These are phyloP conservation scores for Penicillium glabrum DNA, from an alignment of 2,329 filamentous ascomycete genomes.

Conservation along the genomic window DNA sequence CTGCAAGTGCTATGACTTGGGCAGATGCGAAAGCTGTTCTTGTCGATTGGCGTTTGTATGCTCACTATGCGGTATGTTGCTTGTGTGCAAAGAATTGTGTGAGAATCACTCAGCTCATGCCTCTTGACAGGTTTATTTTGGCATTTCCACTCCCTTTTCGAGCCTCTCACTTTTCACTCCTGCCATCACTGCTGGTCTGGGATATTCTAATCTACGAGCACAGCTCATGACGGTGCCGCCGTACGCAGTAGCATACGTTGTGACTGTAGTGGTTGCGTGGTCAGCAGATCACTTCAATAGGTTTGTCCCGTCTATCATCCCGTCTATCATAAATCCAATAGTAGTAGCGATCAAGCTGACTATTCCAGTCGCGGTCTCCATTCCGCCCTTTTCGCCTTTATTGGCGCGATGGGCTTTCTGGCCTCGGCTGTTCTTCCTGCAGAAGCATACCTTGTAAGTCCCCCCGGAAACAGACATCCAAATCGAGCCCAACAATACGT, in stretches of 20 bases:
- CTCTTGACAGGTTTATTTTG: constrained; percentile 46
- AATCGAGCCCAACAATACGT: not conserved
- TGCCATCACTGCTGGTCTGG: constrained; percentile 61
- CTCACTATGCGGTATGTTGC: constrained; percentile 50
- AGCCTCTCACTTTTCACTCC: constrained; percentile 63
- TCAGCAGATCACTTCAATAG: constrained; percentile 41
- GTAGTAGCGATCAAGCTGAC: not conserved
- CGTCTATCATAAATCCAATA: fast-evolving
- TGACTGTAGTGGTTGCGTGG: constrained; percentile 54
- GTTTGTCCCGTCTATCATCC: not conserved
- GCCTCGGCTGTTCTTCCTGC: constrained; percentile 64
- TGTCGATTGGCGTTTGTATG: constrained; percentile 53
- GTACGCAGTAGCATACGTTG: constrained; percentile 60
- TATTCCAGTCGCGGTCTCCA: constrained; percentile 48
- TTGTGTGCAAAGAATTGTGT: not conserved
- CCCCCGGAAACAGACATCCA: not conserved
- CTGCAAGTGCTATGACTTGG: constrained; percentile 47
- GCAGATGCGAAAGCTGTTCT: constrained; percentile 49
- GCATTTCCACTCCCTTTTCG: constrained; percentile 57
- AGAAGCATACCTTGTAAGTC: constrained; percentile 52
- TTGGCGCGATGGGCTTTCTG: constrained; percentile 60
- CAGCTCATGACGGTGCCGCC: constrained; percentile 68
- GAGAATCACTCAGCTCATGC: not conserved
- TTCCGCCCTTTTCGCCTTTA: constrained; percentile 49
- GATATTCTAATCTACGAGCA: constrained; percentile 57